Evolutionary conservation across 768 basidiomycete species (phyloP), one percentile per base, ranked within the genome.

Genomic region (Pisolithus tinctorius): DNA sequence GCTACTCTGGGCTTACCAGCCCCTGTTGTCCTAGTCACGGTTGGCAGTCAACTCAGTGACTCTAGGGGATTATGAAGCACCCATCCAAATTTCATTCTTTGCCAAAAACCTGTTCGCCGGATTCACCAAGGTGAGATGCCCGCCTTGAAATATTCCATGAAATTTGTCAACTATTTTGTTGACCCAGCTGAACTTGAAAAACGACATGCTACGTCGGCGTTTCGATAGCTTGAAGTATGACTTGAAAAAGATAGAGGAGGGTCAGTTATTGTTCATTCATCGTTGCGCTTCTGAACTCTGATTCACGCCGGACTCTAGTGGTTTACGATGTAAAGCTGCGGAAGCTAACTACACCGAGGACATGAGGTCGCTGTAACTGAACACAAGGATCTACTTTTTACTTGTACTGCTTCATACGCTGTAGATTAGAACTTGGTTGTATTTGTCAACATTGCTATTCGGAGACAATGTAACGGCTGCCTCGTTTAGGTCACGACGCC

Each of bases 241-340:
- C 62, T 78, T 92, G 55, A 90, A 90, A 66, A 90, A 89, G 60
- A 86, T 92, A 16, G 88, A 91, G 70, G 89, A 91, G 82, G 88
- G 89, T 80, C 50, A 45, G 72, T 57, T 27, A 25, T 45, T 41
- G 45, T 34, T 31, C 14, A 30, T 34, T 30, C 43, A 48, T 37
- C 50, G 43, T 29, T 25, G 30, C n/a, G 20, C 41, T 26, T 48
- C 40, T 55, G 43, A 57, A 38, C 40, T 17, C 26, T 20, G 11
- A 38, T 49, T 25, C 51, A 20, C 55, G 13, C 34, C 14, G 34
- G 13, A 14, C 13, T 9, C 5, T 11, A 92, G 88, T 92, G 45
- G 89, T 91, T 2, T 92, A 92, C 60, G 89, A 92, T 63, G 81
- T 92, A 14, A 88, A 88, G 34, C 69, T 92, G 31, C 76, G 89